Conservation (phyloP, 2,329 filamentous ascomycete genomes). For the Cladophialophora yegresii region DNA sequence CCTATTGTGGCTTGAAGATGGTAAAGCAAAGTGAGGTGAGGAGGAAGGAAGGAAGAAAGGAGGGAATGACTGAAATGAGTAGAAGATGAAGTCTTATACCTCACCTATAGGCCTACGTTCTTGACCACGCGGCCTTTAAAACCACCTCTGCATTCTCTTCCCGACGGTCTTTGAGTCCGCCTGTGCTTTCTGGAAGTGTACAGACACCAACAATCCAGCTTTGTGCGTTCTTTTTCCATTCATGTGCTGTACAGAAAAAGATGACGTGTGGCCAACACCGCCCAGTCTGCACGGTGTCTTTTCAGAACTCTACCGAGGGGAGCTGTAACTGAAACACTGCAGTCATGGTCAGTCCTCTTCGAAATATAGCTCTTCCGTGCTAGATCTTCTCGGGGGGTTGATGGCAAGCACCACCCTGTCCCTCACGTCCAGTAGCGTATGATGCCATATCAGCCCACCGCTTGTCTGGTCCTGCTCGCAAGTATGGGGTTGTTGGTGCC, state of each 20-base stretch:
- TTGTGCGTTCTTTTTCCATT: not conserved
- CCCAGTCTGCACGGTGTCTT: not conserved
- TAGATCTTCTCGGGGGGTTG: not conserved
- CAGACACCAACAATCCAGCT: not conserved
- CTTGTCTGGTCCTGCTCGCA: conserved; percentile 9
- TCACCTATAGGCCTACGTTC: not conserved
- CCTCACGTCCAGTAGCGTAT: conserved; percentile 10
- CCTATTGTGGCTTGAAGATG: not conserved
- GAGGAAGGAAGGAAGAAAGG: not conserved
- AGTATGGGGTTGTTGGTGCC: conserved; percentile 19
- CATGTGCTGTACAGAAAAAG: not conserved
- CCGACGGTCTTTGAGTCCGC: not conserved
- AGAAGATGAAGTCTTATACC: conserved; percentile 5
- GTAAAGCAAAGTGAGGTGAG: conserved; percentile 2
- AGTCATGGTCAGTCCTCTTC: conserved; percentile 15
- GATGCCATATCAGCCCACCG: conserved; percentile 18
- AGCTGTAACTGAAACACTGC: conserved; percentile 26
- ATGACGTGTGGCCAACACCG: not conserved
- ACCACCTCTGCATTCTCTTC: not conserved
- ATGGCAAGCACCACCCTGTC: not conserved
- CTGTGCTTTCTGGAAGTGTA: not conserved
- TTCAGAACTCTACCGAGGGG: conserved; percentile 17
- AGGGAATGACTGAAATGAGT: not conserved
- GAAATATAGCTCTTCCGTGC: conserved; percentile 9
- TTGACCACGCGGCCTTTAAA: not conserved